Conservation (phyloP, 1,284 basidiomycete species). For the Rhodofomes roseus region DNA sequence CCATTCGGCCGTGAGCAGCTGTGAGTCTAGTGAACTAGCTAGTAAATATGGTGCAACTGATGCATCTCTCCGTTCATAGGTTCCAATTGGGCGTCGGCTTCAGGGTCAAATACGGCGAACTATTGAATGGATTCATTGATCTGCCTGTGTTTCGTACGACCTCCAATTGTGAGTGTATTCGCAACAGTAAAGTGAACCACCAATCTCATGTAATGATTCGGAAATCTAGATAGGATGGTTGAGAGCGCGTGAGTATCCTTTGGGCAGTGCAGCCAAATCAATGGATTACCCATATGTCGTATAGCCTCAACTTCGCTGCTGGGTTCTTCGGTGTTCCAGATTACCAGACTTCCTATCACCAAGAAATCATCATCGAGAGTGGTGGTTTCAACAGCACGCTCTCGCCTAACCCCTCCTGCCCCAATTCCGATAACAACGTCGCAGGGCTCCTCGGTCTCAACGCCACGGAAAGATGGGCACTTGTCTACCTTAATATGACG, state of each 20-base stretch:
- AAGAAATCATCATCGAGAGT: conserved; percentile 50
- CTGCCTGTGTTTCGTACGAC: conserved; percentile 63
- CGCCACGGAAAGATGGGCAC: conserved; percentile 41
- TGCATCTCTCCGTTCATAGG: conserved; percentile 21
- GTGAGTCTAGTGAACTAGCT: conserved; percentile 25
- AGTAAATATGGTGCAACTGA: not conserved
- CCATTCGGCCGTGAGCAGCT: conserved; percentile 54
- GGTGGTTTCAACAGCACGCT: conserved; percentile 56
- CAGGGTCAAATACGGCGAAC: conserved; percentile 52
- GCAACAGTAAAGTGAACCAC: not conserved
- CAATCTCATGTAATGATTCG: not conserved
- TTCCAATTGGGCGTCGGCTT: conserved; percentile 48
- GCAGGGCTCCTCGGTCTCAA: conserved; percentile 25
- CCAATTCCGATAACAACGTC: conserved; percentile 38
- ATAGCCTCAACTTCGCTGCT: conserved; percentile 49
- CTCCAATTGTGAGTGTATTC: conserved; percentile 35
- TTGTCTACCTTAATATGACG: conserved; percentile 50
- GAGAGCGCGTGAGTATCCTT: conserved; percentile 45
- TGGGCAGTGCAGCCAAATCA: too few species aligned
- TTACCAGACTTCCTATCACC: conserved; percentile 42
- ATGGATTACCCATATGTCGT: too few species aligned
- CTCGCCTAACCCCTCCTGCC: conserved; percentile 44
- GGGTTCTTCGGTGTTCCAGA: conserved; percentile 59
- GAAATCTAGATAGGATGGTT: conserved; percentile 40
- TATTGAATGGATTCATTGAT: conserved; percentile 48